Evolutionary conservation across 176 grass and related monocot species (phyloP).

Genomic region (Eragrostis nindensis): DNA sequence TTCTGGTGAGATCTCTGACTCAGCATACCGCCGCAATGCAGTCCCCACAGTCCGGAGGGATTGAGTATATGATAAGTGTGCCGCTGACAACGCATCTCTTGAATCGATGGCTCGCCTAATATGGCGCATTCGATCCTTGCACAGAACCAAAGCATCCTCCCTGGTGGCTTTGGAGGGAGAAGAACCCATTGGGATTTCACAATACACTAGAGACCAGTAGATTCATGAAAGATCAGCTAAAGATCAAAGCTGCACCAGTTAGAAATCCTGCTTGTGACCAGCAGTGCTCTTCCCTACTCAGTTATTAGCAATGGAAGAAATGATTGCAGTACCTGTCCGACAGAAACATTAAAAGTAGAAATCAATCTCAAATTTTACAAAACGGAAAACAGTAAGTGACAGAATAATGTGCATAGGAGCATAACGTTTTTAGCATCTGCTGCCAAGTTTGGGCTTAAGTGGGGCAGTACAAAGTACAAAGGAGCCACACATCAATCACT

Average conservation of each 20-base stretch:
- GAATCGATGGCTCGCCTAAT: slow-evolving; percentile 77
- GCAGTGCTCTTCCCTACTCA: neutral
- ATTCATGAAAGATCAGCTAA: slow-evolving; percentile 28
- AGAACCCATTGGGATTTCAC: slow-evolving; percentile 62
- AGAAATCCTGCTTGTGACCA: neutral
- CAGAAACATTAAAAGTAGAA: neutral
- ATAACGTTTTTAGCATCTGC: slow-evolving; percentile 1
- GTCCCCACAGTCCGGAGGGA: slow-evolving; percentile 69
- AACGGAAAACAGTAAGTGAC: neutral
- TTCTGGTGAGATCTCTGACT: slow-evolving; percentile 72
- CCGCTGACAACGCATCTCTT: slow-evolving; percentile 75
- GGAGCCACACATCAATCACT: neutral
- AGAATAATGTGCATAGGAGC: neutral
- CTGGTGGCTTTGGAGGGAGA: slow-evolving; percentile 77
- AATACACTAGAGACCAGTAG: neutral
- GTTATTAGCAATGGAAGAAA: neutral
- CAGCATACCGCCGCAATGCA: slow-evolving; percentile 64
- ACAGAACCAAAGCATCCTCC: slow-evolving; percentile 77
- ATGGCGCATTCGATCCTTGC: slow-evolving; percentile 79
- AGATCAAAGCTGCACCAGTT: slow-evolving; percentile 1
- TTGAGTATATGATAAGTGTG: slow-evolving; percentile 79
- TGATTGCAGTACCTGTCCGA: neutral
- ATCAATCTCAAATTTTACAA: slow-evolving; percentile 7
- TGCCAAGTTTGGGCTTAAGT: neutral
- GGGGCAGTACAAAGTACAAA: neutral